A percentile compares a stretch with the other conserved stretches of the same genome.
phyloP scores from a whole-genome alignment of 495 filamentous ascomycete genomes.

The Acidomyces sp. region DNA sequence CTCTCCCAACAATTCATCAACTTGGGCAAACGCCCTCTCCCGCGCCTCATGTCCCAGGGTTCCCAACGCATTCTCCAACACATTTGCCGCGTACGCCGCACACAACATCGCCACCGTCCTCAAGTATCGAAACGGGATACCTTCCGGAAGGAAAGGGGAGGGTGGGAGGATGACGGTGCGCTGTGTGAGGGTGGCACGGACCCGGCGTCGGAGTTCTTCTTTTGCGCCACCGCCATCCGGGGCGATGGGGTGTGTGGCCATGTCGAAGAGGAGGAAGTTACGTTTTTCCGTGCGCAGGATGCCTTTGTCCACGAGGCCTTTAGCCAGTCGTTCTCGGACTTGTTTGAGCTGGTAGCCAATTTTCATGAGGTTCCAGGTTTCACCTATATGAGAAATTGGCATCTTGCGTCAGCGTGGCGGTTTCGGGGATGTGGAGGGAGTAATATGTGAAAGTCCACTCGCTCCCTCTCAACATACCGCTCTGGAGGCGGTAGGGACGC shows the following conservation, averaged over 20 bases:
- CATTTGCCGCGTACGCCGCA: slow-evolving; percentile 94
- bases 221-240: slow-evolving; percentile 95
- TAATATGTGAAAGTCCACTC: too few relatives aligned
- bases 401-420: slow-evolving; percentile 1
- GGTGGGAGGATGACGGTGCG: slow-evolving; percentile 80
- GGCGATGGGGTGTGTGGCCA: slow-evolving; percentile 97
- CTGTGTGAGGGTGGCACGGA: slow-evolving; percentile 83
- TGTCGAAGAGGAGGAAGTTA: slow-evolving; percentile 98
- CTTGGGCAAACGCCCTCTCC: slow-evolving; percentile 89
- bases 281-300: slow-evolving; percentile 97
- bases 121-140: slow-evolving; percentile 81
- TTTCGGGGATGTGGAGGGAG: background rate
- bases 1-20: slow-evolving; percentile 87
- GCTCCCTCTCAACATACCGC: too few relatives aligned
- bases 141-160: slow-evolving; percentile 80
- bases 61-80: slow-evolving; percentile 90
- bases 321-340: slow-evolving; percentile 91
- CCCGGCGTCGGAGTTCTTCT: slow-evolving; percentile 85
- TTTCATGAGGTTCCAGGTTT: slow-evolving; percentile 99
- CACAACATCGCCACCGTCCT: slow-evolving; percentile 93
- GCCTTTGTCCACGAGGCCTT: slow-evolving; percentile 97
- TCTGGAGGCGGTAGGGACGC: too few relatives aligned
- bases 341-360: slow-evolving; percentile 99
- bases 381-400: slow-evolving; percentile 43
- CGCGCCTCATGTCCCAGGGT: slow-evolving; percentile 87